These are phyloP conservation scores for Volvox reticuliferus DNA, from an alignment of 139 green algal species.

Conservation along the genomic window DNA sequence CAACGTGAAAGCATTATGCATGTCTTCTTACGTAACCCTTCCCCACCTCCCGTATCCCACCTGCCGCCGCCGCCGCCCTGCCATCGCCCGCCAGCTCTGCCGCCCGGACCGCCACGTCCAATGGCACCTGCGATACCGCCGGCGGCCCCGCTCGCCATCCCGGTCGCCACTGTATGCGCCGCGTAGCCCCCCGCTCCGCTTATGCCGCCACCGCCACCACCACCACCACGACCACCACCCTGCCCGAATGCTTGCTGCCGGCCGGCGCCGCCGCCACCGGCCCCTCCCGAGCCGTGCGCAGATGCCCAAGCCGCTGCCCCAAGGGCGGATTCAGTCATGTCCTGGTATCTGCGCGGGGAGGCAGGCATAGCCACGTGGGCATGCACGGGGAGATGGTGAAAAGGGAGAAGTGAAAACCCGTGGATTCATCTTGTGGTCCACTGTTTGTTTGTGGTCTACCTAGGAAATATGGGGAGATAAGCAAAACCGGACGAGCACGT, in stretches of 20 bases:
- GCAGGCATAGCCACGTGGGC: not conserved
- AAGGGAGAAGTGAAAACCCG: no score
- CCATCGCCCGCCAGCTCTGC: no score
- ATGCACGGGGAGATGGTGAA: not conserved
- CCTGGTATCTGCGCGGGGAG: conserved; percentile 17
- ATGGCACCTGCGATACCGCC: not conserved
- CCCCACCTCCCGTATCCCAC: not conserved
- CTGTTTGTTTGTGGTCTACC: no score
- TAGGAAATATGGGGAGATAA: no score
- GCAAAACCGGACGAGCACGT: no score
- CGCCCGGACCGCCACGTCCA: no score
- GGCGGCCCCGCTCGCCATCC: no score
- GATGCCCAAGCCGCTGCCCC: conserved; percentile 39
- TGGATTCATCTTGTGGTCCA: no score
- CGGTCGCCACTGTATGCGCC: no score
- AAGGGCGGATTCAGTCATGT: conserved; percentile 42
- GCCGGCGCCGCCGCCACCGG: not conserved
- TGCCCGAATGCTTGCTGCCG: not conserved
- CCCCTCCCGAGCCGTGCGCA: not conserved
- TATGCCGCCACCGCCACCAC: not conserved
- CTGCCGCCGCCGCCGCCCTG: not conserved
- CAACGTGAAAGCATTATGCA: not conserved
- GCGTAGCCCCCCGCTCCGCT: no score
- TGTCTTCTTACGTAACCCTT: not conserved
- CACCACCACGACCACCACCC: not conserved